Percentiles rank a stretch among this genome's conserved stretches.
These are phyloP conservation scores for Suhomyces pyralidae DNA, from an alignment of 805 yeast species.

Conservation along the genomic window DNA sequence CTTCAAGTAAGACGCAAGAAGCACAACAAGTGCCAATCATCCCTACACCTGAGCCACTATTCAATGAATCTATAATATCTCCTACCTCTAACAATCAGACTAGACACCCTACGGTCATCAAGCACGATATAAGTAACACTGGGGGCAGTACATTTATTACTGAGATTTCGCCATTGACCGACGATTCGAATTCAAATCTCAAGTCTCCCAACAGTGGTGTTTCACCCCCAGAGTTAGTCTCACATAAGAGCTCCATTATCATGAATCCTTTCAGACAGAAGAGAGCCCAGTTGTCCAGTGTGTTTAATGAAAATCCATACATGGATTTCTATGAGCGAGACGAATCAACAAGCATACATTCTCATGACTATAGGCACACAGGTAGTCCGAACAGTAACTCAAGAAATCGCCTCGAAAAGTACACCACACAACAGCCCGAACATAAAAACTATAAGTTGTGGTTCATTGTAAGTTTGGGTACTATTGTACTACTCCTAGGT, in stretches of 20 bases:
- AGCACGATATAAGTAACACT: background rate
- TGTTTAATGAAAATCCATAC: background rate
- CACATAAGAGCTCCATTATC: constrained; percentile 6
- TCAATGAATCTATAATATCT: constrained; percentile 16
- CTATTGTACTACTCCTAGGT: constrained; percentile 1
- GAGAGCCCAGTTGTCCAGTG: constrained; percentile 4
- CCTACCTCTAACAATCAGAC: constrained; percentile 1
- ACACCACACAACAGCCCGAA: background rate
- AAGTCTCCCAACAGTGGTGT: background rate
- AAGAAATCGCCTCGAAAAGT: background rate
- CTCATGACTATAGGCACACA: background rate
- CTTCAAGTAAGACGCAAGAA: background rate
- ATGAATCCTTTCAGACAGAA: constrained; percentile 14
- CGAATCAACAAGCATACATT: background rate
- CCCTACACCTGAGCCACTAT: constrained; percentile 1
- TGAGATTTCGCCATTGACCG: constrained; percentile 12
- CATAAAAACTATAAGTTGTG: background rate
- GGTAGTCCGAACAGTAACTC: background rate
- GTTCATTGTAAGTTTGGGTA: background rate
- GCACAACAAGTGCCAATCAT: background rate
- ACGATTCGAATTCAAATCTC: background rate
- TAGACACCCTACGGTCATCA: constrained; percentile 2
- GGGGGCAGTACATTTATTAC: background rate
- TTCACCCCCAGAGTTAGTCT: background rate
- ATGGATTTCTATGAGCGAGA: background rate